Percentiles rank a stretch among this genome's conserved stretches.
Conservation (phyloP, 1,284 basidiomycete genomes). For the Chalciporus piperatoides region DNA sequence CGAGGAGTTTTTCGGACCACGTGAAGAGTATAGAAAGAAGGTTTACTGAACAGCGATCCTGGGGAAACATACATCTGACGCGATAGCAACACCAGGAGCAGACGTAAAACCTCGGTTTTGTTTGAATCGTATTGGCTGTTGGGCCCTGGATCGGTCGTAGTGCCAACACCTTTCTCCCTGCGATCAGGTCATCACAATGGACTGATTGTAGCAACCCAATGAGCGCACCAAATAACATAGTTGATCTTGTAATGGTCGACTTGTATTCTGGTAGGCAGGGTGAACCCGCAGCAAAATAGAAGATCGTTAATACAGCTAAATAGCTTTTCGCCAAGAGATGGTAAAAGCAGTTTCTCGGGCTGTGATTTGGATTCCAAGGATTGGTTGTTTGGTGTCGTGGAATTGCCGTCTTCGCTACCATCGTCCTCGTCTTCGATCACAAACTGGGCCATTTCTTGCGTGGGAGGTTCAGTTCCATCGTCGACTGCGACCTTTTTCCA, state of each 20-base stretch:
- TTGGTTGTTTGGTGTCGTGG: constrained; percentile 10
- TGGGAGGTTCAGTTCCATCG: constrained; percentile 29
- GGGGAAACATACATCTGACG: constrained; percentile 83
- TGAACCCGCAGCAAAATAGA: constrained; percentile 89
- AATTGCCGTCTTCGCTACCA: constrained; percentile 29
- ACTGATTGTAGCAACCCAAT: constrained; percentile 5
- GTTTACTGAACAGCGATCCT: constrained; percentile 61
- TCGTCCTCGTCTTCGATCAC: constrained; percentile 83
- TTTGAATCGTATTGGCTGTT: constrained; percentile 70
- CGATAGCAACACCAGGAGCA: constrained; percentile 81
- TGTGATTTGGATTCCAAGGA: constrained; percentile 27
- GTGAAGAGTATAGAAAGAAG: constrained; percentile 73
- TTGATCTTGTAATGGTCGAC: constrained; percentile 84
- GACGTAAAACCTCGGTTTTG: constrained; percentile 81
- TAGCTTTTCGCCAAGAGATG: constrained; percentile 75
- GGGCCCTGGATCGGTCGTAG: constrained; percentile 69
- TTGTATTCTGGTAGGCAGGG: constrained; percentile 73
- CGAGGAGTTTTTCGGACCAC: constrained; percentile 76
- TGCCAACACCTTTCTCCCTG: constrained; percentile 90
- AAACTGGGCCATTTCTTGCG: constrained; percentile 55
- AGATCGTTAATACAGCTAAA: constrained; percentile 80
- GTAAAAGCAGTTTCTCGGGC: constrained; percentile 50
- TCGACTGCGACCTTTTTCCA: constrained; percentile 64
- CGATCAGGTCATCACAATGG: constrained; percentile 13
- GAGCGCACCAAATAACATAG: constrained; percentile 73